These are phyloP conservation scores for Niebla homalea DNA, from an alignment of 495 filamentous ascomycete species.

Conservation along the genomic window DNA sequence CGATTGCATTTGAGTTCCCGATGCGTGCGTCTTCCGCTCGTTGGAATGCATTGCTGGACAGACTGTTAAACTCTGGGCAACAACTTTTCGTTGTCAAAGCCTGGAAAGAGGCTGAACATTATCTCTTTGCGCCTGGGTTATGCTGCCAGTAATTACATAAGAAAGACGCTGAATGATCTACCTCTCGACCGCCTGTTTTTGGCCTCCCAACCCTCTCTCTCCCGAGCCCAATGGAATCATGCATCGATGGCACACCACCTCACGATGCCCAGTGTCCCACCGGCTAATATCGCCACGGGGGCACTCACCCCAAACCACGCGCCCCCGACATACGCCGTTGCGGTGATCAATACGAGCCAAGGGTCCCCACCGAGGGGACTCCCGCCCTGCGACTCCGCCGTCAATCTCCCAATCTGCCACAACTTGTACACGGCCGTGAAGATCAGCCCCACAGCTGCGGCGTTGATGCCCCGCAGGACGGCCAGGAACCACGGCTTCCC, in stretches of 20 bases:
- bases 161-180: too few relatives aligned
- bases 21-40: too few relatives aligned
- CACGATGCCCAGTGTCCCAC: conserved; percentile 11
- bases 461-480: conserved; percentile 56
- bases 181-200: too few relatives aligned
- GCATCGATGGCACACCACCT: conserved; percentile 4
- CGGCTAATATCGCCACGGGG: conserved; percentile 15
- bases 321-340: conserved; percentile 16
- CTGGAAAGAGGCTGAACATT: too few relatives aligned
- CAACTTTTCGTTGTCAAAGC: too few relatives aligned
- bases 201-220: too few relatives aligned
- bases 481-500: conserved; percentile 39
- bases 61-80: too few relatives aligned
- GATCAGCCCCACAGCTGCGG: conserved; percentile 62
- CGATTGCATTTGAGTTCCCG: too few relatives aligned
- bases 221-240: neutral
- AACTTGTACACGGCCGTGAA: conserved; percentile 80
- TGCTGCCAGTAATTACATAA: too few relatives aligned
- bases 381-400: conserved; percentile 23
- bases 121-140: too few relatives aligned
- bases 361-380: conserved; percentile 18
- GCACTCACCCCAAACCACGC: conserved; percentile 14
- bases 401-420: conserved; percentile 66
- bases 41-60: too few relatives aligned
- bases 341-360: conserved; percentile 17